These are phyloP conservation scores for Pulicaria dysenterica DNA, from an alignment of 129 eudicot species.

Conservation along the genomic window DNA sequence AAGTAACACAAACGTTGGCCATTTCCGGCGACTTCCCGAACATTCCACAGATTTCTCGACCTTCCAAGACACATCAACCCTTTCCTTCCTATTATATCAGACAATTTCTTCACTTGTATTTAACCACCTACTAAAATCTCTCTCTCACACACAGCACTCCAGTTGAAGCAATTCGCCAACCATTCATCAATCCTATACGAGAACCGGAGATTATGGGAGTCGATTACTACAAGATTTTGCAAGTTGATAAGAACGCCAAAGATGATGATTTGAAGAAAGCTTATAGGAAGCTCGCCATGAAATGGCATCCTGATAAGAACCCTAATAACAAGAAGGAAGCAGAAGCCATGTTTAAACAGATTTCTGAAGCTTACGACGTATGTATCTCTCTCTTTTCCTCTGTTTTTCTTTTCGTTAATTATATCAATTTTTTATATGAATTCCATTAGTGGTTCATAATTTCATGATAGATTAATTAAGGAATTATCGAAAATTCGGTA, in stretches of 20 bases:
- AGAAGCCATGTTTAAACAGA: constrained; percentile 65
- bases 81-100: not conserved
- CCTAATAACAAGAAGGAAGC: constrained; percentile 58
- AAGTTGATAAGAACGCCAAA: constrained; percentile 55
- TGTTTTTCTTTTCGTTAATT: not conserved
- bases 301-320: constrained; percentile 79
- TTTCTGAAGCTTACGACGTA: constrained; percentile 76
- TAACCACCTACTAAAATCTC: no score
- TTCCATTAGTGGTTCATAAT: not conserved
- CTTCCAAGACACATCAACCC: constrained; percentile 8
- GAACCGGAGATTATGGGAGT: constrained; percentile 46
- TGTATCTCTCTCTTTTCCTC: not conserved
- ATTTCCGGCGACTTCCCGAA: constrained; percentile 23
- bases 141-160: not conserved
- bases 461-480: not conserved
- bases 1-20: no score
- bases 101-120: not conserved
- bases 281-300: constrained; percentile 70
- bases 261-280: constrained; percentile 76
- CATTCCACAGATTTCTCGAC: constrained; percentile 20
- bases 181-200: constrained; percentile 3
- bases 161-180: not conserved
- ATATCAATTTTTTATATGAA: not conserved
- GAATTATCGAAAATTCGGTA: not conserved
- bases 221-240: constrained; percentile 56